Base-by-base conservation (phyloP, 2,329 filamentous ascomycete genomes). In the Calonectria pteridis region DNA sequence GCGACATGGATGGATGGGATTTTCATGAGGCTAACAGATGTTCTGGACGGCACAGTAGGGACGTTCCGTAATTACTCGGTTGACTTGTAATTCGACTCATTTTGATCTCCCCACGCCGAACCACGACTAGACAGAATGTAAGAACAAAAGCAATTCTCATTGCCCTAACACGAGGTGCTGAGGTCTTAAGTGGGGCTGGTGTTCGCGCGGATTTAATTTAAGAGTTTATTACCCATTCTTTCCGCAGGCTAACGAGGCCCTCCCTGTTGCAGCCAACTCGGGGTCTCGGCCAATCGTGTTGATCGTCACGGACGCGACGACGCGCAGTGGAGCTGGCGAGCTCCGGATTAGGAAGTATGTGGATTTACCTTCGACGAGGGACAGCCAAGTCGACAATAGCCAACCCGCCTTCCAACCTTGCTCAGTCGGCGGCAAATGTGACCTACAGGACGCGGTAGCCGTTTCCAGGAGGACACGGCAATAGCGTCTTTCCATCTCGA, bases 181-280 rank as follows among this genome's bases (percentile, higher is more conserved):
- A 37, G 33, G 49, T 53, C 49, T 53, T 18, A 55, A 53, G 64
- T 67, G 64, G 46, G 43, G 46, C 46, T 67, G 65, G 46, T 53
- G 65, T 53, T 67, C 49, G 65, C 65, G 59, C 59, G 40, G 59
- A 64, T 64, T 62, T 64, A 64, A 64, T 64, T 64, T 64, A 64
- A 64, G 59, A 43, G 59, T 64, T 64, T 64, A 46, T 18, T 64
- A 28, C 43, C 40, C 28, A 37, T 49, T 37, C 31, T 28, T 50
- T n/a, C 53, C 40, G 40, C 67, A 49, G 43, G 53, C 43, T 55
- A 67, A 62, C n/a, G 35, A 69, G 67, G 31, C 11, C 67, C 37
- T 49, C 46, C 46, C 46, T 67, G 49, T 26, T 67, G 65, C 50
- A 69, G 55, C 33, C 6, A 29, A 43, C 28, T 46, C 9, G 7